Evolutionary conservation across 345 rosid genomes (phyloP).

Genomic region (Bretschneidera sinensis): DNA sequence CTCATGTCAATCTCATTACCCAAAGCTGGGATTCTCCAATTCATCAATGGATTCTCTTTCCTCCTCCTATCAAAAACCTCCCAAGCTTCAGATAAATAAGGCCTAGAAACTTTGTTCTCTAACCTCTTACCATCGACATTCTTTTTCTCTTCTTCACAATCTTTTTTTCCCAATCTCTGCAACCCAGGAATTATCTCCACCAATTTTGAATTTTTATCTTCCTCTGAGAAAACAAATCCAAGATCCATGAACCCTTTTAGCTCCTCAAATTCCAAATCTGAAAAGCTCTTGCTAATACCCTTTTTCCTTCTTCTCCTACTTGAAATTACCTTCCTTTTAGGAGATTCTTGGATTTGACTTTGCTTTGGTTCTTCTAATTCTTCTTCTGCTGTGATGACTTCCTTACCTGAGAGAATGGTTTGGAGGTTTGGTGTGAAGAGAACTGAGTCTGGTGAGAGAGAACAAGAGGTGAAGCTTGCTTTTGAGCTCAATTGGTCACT

Average conservation of each 20-base stretch:
- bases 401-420: slow-evolving; percentile 37
- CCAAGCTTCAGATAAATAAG: slow-evolving; percentile 93
- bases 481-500: slow-evolving; percentile 41
- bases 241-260: slow-evolving; percentile 84
- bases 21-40: slow-evolving; percentile 53
- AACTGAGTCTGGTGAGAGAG: slow-evolving; percentile 46
- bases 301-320: slow-evolving; percentile 26
- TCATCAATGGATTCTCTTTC: slow-evolving; percentile 43
- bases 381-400: slow-evolving; percentile 21
- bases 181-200: slow-evolving; percentile 72
- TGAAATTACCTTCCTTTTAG: not conserved
- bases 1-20: slow-evolving; percentile 55
- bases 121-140: too few relatives aligned
- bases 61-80: slow-evolving; percentile 33
- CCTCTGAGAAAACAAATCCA: slow-evolving; percentile 80
- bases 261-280: slow-evolving; percentile 74
- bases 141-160: slow-evolving; percentile 22
- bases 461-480: slow-evolving; percentile 22
- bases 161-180: slow-evolving; percentile 44
- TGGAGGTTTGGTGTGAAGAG: slow-evolving; percentile 33
- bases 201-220: slow-evolving; percentile 64
- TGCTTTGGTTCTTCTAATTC: slow-evolving; percentile 1
- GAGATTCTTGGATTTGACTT: slow-evolving; percentile 5
- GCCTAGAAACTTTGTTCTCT: slow-evolving; percentile 39
- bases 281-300: slow-evolving; percentile 47